phyloP scores from a whole-genome alignment of 495 filamentous ascomycete genomes.

The Hypoxylon cercidicola region DNA sequence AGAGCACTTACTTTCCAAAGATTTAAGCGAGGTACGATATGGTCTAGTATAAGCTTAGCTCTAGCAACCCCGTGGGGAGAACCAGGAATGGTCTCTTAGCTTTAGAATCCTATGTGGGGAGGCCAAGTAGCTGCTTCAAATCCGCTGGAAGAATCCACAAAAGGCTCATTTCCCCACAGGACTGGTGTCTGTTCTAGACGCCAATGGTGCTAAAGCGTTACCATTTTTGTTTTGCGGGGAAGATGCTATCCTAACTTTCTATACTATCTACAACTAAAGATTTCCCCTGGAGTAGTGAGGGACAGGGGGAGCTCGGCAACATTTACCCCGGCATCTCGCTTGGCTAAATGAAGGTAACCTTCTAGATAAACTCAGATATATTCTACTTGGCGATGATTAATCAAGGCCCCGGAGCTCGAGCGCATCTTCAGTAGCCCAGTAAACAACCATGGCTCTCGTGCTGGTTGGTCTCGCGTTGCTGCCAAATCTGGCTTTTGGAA shows the following conservation, averaged over 20 bases:
- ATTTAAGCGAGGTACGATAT: not conserved
- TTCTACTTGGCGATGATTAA: not conserved
- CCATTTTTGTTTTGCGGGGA: slow-evolving; percentile 9
- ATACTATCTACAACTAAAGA: slow-evolving; percentile 1
- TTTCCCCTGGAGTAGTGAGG: not conserved
- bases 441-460: slow-evolving; percentile 11
- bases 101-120: slow-evolving; percentile 1
- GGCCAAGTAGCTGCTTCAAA: slow-evolving; percentile 10
- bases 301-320: slow-evolving; percentile 12
- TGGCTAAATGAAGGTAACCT: not conserved
- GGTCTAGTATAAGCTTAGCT: not conserved
- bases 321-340: slow-evolving; percentile 23
- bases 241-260: not conserved
- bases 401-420: not conserved
- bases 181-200: slow-evolving; percentile 1
- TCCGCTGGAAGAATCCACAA: slow-evolving; percentile 7
- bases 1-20: not conserved
- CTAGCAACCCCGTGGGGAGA: slow-evolving; percentile 1
- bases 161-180: not conserved
- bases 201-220: slow-evolving; percentile 6
- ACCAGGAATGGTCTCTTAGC: slow-evolving; percentile 8
- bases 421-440: not conserved
- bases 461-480: slow-evolving; percentile 15
- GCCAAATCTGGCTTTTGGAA: slow-evolving; percentile 13
- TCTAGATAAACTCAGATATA: slow-evolving; percentile 6